phyloP scores from a whole-genome alignment of 441 rosid genomes.

The Erysimum cheiri region DNA sequence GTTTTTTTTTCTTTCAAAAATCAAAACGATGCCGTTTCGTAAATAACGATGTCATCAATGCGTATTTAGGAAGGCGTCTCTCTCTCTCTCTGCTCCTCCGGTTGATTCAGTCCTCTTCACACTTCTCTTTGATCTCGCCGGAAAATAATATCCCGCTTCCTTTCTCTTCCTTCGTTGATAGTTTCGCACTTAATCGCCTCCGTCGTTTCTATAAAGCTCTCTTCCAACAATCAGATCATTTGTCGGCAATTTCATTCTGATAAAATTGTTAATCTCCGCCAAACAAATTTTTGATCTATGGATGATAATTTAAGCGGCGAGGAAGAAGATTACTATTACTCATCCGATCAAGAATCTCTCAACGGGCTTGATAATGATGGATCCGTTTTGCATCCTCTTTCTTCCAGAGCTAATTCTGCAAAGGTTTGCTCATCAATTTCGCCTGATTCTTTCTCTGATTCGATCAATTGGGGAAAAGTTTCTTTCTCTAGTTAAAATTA shows the following conservation, averaged over 20 bases:
- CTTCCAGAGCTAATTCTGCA: slow-evolving; percentile 54
- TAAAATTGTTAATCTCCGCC: not conserved
- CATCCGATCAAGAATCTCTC: slow-evolving; percentile 70
- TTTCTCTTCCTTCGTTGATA: not conserved
- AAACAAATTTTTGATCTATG: slow-evolving; percentile 39
- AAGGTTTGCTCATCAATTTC: slow-evolving; percentile 48
- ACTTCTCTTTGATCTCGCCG: not conserved
- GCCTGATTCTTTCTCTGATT: not conserved
- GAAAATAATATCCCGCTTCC: not conserved
- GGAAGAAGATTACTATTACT: slow-evolving; percentile 61
- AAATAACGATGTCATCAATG: too few relatives aligned
- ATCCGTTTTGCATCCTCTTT: slow-evolving; percentile 47
- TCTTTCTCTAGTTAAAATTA: too few relatives aligned
- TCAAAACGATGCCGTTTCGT: not conserved
- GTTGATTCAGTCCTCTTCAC: not conserved
- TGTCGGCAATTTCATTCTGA: not conserved
- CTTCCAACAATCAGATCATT: not conserved
- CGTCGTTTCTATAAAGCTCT: not conserved
- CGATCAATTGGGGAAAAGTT: too few relatives aligned
- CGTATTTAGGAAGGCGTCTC: not conserved
- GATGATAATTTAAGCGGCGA: slow-evolving; percentile 62
- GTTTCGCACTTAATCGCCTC: not conserved
- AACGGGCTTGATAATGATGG: slow-evolving; percentile 72
- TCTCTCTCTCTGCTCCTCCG: not conserved
- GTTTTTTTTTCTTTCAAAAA: too few relatives aligned